These are phyloP conservation scores for Cryphonectria parasitica DNA, from an alignment of 2,329 filamentous ascomycete genomes.

Conservation along the genomic window DNA sequence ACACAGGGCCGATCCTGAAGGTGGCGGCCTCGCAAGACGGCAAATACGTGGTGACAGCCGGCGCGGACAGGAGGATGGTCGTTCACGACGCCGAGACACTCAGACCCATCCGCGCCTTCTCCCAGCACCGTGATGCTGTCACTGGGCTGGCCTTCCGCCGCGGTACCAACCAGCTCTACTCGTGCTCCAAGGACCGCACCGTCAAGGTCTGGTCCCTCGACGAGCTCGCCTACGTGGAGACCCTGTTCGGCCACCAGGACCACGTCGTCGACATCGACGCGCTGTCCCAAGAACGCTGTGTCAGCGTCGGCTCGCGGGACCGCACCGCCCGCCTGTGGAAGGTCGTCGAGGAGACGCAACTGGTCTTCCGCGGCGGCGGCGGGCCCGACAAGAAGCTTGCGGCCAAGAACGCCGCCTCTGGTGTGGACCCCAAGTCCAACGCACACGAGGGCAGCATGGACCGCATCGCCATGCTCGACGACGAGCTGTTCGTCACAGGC, in stretches of 20 bases:
- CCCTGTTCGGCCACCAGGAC: constrained; percentile 94
- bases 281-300: constrained; percentile 82
- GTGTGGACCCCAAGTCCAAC: constrained; percentile 55
- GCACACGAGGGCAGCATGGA: constrained; percentile 86
- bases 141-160: constrained; percentile 84
- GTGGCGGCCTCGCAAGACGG: constrained; percentile 89
- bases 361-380: constrained; percentile 88
- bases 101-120: constrained; percentile 79
- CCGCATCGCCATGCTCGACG: constrained; percentile 86
- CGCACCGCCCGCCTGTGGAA: constrained; percentile 94
- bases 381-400: constrained; percentile 41
- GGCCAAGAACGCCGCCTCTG: constrained; percentile 50
- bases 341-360: constrained; percentile 90
- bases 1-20: constrained; percentile 78
- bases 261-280: constrained; percentile 83
- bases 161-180: constrained; percentile 90
- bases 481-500: constrained; percentile 87
- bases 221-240: constrained; percentile 92
- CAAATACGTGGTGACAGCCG: constrained; percentile 88
- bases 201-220: constrained; percentile 95
- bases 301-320: constrained; percentile 89
- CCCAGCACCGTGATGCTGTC: constrained; percentile 88
- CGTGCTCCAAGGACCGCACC: constrained; percentile 85
- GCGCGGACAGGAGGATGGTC: constrained; percentile 80
- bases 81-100: constrained; percentile 85